These are phyloP conservation scores for Auriscalpium microsporum DNA, from an alignment of 768 basidiomycete genomes.

Conservation along the genomic window DNA sequence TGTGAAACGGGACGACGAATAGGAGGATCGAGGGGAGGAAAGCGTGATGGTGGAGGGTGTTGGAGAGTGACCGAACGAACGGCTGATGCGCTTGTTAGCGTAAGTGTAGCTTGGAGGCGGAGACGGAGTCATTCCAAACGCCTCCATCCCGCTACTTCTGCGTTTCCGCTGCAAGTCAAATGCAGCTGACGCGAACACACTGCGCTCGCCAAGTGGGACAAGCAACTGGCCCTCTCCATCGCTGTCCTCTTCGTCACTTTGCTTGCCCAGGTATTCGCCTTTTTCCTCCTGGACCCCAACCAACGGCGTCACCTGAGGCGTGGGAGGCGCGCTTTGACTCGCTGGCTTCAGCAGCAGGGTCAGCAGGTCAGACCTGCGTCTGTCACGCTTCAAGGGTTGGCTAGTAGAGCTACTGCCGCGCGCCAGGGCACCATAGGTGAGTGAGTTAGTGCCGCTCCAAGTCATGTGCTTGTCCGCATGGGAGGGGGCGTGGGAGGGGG, in stretches of 20 bases:
- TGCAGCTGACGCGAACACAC: constrained; percentile 54
- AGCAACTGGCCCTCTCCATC: neutral
- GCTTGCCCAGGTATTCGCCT: constrained; percentile 15
- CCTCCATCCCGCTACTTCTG: constrained; percentile 39
- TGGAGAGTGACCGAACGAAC: constrained; percentile 10
- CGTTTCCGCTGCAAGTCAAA: constrained; percentile 51
- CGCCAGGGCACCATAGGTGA: constrained; percentile 44
- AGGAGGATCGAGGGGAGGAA: constrained; percentile 14
- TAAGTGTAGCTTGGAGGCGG: constrained; percentile 13
- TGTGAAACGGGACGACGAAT: constrained; percentile 51
- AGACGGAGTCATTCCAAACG: constrained; percentile 32
- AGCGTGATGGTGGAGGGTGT: constrained; percentile 7
- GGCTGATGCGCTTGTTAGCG: constrained; percentile 8
- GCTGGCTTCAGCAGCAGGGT: constrained; percentile 31
- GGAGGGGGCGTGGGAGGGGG: constrained; percentile 15
- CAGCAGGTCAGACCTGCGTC: constrained; percentile 47
- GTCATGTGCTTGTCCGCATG: constrained; percentile 50
- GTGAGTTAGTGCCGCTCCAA: constrained; percentile 48
- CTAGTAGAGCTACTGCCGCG: constrained; percentile 38
- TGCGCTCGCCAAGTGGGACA: constrained; percentile 18
- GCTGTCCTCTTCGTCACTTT: neutral
- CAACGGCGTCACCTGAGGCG: constrained; percentile 22
- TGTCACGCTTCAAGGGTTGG: constrained; percentile 37
- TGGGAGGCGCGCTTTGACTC: constrained; percentile 34
- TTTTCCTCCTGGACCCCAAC: constrained; percentile 34